Conservation (phyloP, 805 yeast species). For the Ogataea dorogensis region DNA sequence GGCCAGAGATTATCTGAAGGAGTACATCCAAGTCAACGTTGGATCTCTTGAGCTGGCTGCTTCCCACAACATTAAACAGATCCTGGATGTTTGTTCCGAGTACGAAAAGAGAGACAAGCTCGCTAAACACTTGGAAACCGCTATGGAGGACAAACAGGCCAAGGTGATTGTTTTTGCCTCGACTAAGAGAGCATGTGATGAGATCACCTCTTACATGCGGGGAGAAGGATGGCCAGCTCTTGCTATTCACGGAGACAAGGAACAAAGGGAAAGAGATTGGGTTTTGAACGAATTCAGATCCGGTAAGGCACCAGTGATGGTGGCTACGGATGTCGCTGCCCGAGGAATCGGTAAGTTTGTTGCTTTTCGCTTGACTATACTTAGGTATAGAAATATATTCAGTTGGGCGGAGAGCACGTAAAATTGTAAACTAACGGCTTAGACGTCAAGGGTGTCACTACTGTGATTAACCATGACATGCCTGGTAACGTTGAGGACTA, state of each 20-base stretch:
- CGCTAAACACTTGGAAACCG: slow-evolving; percentile 76
- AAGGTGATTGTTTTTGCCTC: slow-evolving; percentile 89
- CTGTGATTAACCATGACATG: slow-evolving; percentile 93
- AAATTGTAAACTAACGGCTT: slow-evolving; percentile 22
- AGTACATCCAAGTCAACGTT: slow-evolving; percentile 93
- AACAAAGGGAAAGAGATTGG: slow-evolving; percentile 98
- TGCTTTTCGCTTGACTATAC: slow-evolving; percentile 14
- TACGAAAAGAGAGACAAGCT: slow-evolving; percentile 93
- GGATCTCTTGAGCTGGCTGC: slow-evolving; percentile 97
- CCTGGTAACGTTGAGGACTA: slow-evolving; percentile 98
- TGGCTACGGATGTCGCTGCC: slow-evolving; percentile 99
- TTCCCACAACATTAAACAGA: slow-evolving; percentile 91
- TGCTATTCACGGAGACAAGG: slow-evolving; percentile 98
- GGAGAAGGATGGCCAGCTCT: slow-evolving; percentile 98
- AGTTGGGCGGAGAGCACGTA: slow-evolving; percentile 15
- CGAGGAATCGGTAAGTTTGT: slow-evolving; percentile 96
- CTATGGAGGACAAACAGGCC: slow-evolving; percentile 67
- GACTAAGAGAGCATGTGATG: slow-evolving; percentile 98
- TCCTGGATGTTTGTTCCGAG: slow-evolving; percentile 86
- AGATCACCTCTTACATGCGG: slow-evolving; percentile 85
- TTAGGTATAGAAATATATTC: slow-evolving; percentile 11
- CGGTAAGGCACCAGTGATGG: slow-evolving; percentile 95
- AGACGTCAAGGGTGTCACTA: slow-evolving; percentile 98
- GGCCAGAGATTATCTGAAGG: slow-evolving; percentile 86
- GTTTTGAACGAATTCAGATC: slow-evolving; percentile 87